Base-by-base conservation (phyloP, 2,329 filamentous ascomycete species). In the Microthyrium microscopicum region DNA sequence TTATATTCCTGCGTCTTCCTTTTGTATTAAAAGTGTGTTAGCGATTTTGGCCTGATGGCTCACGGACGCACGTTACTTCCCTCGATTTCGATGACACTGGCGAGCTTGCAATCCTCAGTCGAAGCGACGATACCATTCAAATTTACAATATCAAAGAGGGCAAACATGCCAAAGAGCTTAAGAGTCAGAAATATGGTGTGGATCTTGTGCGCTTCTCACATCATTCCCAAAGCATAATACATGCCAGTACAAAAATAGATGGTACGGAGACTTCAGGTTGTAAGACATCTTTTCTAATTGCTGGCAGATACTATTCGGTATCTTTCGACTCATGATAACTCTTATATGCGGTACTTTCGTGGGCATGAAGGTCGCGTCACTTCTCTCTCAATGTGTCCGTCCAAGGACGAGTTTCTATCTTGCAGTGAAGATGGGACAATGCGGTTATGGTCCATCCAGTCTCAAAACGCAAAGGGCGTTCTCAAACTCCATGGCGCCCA, bases 1-100 rank as follows among this genome's bases (percentile, higher is more conserved):
- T 13, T 8, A n/a, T n/a, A n/a, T n/a, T n/a, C n/a, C 27, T n/a
- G n/a, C n/a, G n/a, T n/a, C n/a, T n/a, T n/a, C n/a, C n/a, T n/a
- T n/a, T n/a, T n/a, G n/a, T n/a, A 25, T 13, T 26, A 8, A 16
- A 8, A 15, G n/a, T n/a, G n/a, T n/a, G n/a, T n/a, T 46, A 61
- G 51, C 55, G 56, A 39, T 65, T 66, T 54, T 61, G 59, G 42
- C 44, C 58, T 0, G 50, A 54, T 16, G 46, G 47, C 37, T 55
- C 62, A 7, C 60, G 64, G 32, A 71, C 75, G 4, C 66, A 74
- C 42, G 73, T 94, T 39, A 78, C 89, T 6, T 95, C 87, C 2
- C 71, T 98, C 46, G 87, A 98, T 60, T 98, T 93, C 52, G 85
- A 95, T 55, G 85, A 95, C 58, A 78, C 81, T 27, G 89, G 89